Base-by-base conservation (phyloP, 2,329 filamentous ascomycete genomes). In the Achaetomium macrosporum region DNA sequence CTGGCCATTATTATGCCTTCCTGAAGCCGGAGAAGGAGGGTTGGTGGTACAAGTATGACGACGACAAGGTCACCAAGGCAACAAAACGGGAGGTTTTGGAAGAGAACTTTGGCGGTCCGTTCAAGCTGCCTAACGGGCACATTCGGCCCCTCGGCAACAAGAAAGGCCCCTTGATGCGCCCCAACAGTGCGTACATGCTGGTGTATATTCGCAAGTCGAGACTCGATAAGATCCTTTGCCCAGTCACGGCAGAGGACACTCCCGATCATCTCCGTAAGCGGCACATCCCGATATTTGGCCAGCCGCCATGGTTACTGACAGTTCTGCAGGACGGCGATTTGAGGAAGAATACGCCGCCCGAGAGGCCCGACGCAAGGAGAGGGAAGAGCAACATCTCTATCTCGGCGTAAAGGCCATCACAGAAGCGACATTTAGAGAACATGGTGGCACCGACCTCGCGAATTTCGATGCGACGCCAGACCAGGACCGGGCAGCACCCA, bases 1-100 rank as follows among this genome's bases (percentile, higher is more conserved):
- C 95, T 11, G 93, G 93, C 3, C 93, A 99, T 70, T 99, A 99
- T 71, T 99, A 99, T 66, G 93, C 93, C 1, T 99, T 95, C 70
- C 73, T 99, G 63, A 96, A 96, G 67, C 93, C 95, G 0, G 82
- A 85, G 54, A 95, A 95, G 71, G 88, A 96, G 56, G 92, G 93
- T 31, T 83, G 88, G 73, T 99, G 96, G 73, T 97, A 95, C 76
- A 93, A 88, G 64, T 99, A 96, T 63, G 95, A 99, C 63, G 93
- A 99, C 60, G 93, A 99, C 66, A 87, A 91, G 60, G 93, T 99
- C 39, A 97, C 91, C n/a, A 88, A 88, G 59, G 92, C 91, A 1
- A 96, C 91, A 0, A 83, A 87, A 66, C 84, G 88, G 54, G 93
- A 99, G 68, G 92, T 95, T 0, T 73, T 97, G 31, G 93, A 97